Conservation (phyloP, 352 stramenopile genomes). For the Phytophthora sojae region DNA sequence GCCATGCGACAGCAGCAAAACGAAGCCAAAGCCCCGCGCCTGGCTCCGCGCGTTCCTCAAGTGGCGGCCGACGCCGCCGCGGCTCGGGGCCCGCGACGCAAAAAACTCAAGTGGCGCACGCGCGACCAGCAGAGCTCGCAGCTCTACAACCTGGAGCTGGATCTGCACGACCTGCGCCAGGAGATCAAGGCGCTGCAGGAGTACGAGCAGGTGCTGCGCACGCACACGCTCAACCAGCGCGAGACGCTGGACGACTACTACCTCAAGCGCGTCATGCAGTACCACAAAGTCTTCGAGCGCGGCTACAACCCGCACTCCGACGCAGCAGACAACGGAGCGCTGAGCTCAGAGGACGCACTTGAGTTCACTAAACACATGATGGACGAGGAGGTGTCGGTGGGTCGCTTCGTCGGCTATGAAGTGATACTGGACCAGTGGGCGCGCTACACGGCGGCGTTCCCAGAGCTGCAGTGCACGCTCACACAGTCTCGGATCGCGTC, state of each 20-base stretch:
- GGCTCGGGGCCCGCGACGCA: constrained; percentile 19
- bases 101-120: constrained; percentile 69
- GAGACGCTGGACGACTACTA: constrained; percentile 58
- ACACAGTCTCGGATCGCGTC: constrained; percentile 35
- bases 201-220: constrained; percentile 43
- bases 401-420: constrained; percentile 22
- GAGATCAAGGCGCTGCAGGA: constrained; percentile 52
- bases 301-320: constrained; percentile 38
- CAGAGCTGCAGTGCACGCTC: constrained; percentile 41
- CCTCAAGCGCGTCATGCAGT: constrained; percentile 56
- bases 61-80: constrained; percentile 27
- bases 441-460: constrained; percentile 52
- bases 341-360: constrained; percentile 29
- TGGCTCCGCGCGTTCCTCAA: constrained; percentile 25
- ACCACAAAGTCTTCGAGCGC: constrained; percentile 65
- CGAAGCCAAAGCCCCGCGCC: constrained; percentile 12
- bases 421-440: constrained; percentile 53
- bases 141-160: constrained; percentile 70
- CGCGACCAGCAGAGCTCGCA: constrained; percentile 63
- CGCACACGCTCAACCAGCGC: constrained; percentile 47
- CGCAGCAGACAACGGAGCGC: background rate
- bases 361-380: constrained; percentile 59
- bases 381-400: constrained; percentile 52
- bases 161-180: constrained; percentile 55
- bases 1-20: constrained; percentile 14